Percentiles rank a stretch among this genome's conserved stretches.
phyloP scores from a whole-genome alignment of 2,329 filamentous ascomycete genomes.

The Periconia sp. region DNA sequence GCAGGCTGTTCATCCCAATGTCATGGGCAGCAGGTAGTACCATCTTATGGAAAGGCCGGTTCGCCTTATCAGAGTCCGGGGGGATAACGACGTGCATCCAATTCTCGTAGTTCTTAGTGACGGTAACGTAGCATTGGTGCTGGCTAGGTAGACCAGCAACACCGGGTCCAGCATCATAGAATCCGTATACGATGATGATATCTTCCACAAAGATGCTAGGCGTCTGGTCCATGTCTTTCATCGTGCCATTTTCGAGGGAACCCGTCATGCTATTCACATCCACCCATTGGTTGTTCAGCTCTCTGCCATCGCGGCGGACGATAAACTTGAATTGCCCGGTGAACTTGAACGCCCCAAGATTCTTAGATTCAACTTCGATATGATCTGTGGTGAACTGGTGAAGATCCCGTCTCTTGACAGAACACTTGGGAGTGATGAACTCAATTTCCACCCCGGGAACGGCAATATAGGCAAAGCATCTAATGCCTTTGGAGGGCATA shows the following conservation, averaged over 20 bases:
- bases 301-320: constrained; percentile 44
- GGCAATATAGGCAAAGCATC: constrained; percentile 40
- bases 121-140: constrained; percentile 54
- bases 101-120: constrained; percentile 50
- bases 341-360: constrained; percentile 53
- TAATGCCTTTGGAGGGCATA: constrained; percentile 48
- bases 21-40: constrained; percentile 57
- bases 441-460: constrained; percentile 52
- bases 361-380: constrained; percentile 54
- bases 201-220: constrained; percentile 39
- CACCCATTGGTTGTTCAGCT: constrained; percentile 53
- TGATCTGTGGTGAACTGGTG: constrained; percentile 48
- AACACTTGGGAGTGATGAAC: constrained; percentile 51
- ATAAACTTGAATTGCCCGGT: constrained; percentile 54
- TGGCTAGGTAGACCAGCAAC: constrained; percentile 49
- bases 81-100: constrained; percentile 56
- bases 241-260: constrained; percentile 49
- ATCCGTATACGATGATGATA: constrained; percentile 54
- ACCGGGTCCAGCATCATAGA: constrained; percentile 57
- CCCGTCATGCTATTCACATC: constrained; percentile 56
- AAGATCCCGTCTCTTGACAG: constrained; percentile 38
- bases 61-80: constrained; percentile 45
- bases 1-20: constrained; percentile 60
- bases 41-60: constrained; percentile 50
- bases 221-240: constrained; percentile 39